Evolutionary conservation across 2,329 filamentous ascomycete genomes (phyloP), one percentile per base, ranked within the genome.

Genomic region (Spiromastix sp.): DNA sequence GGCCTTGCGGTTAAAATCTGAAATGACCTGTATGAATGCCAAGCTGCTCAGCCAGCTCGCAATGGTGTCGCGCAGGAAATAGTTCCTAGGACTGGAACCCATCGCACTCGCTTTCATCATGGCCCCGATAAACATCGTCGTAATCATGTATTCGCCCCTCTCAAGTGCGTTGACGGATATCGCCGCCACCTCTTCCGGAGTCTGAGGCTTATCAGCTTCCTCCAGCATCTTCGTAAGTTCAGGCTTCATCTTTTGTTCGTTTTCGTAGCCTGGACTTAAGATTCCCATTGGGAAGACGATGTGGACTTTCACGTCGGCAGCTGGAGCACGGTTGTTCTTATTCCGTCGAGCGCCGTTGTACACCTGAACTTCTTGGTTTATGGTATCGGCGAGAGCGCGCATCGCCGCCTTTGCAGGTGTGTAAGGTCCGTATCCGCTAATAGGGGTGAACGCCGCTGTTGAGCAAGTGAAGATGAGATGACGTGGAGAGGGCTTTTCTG

Each of bases 391-490:
- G 10, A 98, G 69, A 11, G 77, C 80, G 39, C 85, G 78, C 46
- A 98, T 68, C 2, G 91, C 91, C 36, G 79, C 79, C 63, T 98
- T 98, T 37, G 81, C 71, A 3, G 89, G 85, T 1, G 78, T 73
- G 59, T 98, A 98, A 0, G 85, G 73, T 0, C 70, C 71, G 59
- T 98, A 98, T 17, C 91, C 91, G 9, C 79, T 74, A 21, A 94
- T 59, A 9, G 84, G 74, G 48, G 81, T 78, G 48, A 94, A 81
- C 2, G 81, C 81, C 12, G 79, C 63, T 4, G 80, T 72, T 15
- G 82, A 91, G 11, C 79, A 78, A 1, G 91, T 96, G 61, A 96
- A 84, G 54, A 98, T 76, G 44, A 98, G 70, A 59, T 96, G 89
- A 36, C 80, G 74, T 11, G 50, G 52, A 20, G 53, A 48, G 47